A percentile compares a stretch with the other conserved stretches of the same genome.
phyloP scores from a whole-genome alignment of 495 filamentous ascomycete genomes.

The Pyrenula aspistea region DNA sequence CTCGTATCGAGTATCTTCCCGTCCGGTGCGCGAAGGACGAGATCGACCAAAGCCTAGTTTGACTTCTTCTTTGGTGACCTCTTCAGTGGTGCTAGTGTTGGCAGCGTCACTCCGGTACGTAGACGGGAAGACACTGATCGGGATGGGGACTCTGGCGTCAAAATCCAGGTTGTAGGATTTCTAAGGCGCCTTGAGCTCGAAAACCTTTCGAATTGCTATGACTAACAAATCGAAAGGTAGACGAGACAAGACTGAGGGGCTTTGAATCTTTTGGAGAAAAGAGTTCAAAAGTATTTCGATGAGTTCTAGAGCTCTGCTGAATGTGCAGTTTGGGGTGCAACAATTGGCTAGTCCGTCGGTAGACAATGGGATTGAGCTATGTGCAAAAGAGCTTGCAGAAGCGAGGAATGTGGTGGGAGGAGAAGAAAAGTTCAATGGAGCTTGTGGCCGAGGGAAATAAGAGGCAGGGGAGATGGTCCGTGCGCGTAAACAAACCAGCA shows the following conservation, averaged over 20 bases:
- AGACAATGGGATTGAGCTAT: not conserved
- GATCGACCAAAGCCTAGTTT: constrained; percentile 35
- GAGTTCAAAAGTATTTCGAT: not conserved
- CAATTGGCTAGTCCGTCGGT: not conserved
- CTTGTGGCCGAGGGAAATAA: not conserved
- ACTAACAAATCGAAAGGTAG: constrained; percentile 72
- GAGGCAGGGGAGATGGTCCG: not conserved
- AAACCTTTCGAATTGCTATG: constrained; percentile 75
- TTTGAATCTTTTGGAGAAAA: constrained; percentile 30
- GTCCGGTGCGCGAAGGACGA: constrained; percentile 63
- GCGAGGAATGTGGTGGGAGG: constrained; percentile 1
- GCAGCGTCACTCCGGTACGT: constrained; percentile 89
- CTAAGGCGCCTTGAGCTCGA: constrained; percentile 76
- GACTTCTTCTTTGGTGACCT: constrained; percentile 69
- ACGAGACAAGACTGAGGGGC: constrained; percentile 71
- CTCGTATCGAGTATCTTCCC: constrained; percentile 75
- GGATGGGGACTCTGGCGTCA: constrained; percentile 98
- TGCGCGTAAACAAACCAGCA: not conserved
- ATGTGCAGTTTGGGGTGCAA: not conserved
- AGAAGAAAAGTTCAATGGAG: not conserved
- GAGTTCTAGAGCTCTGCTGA: not conserved
- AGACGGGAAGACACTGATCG: constrained; percentile 99
- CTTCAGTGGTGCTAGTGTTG: constrained; percentile 63
- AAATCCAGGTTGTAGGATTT: constrained; percentile 96
- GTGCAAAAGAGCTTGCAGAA: not conserved